Evolutionary conservation across 371 early-diverging fungal species (phyloP).

Genomic region (Syncephalastrum monosporum): DNA sequence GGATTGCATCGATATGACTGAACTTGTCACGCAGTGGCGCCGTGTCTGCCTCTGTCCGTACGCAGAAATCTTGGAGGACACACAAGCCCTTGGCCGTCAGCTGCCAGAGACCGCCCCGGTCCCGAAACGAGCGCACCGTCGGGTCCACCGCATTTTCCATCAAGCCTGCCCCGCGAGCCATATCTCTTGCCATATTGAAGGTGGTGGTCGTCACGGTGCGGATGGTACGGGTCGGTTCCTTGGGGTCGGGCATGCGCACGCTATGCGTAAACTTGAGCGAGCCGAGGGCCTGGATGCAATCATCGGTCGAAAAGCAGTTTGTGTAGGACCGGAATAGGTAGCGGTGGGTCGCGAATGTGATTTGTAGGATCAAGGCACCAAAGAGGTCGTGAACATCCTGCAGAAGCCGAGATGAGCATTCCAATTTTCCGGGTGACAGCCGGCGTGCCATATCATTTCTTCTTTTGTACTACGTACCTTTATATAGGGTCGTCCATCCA

Average conservation of each 20-base stretch:
- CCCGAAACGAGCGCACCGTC: conserved; percentile 48
- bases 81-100: conserved; percentile 62
- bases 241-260: conserved; percentile 54
- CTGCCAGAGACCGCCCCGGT: conserved; percentile 51
- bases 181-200: conserved; percentile 62
- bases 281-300: conserved; percentile 54
- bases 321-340: conserved; percentile 57
- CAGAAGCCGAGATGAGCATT: background rate
- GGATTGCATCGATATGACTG: conserved; percentile 40
- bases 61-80: conserved; percentile 53
- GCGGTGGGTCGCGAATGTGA: conserved; percentile 54
- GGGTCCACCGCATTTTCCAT: conserved; percentile 58
- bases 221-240: conserved; percentile 48
- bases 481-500: conserved; percentile 48
- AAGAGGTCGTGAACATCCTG: conserved; percentile 68
- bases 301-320: conserved; percentile 62
- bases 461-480: conserved; percentile 26
- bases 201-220: conserved; percentile 65
- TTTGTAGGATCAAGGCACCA: conserved; percentile 60
- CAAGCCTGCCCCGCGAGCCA: conserved; percentile 61
- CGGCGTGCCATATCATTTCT: background rate
- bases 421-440: background rate
- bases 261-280: conserved; percentile 56
- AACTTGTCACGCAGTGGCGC: conserved; percentile 29
- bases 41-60: conserved; percentile 41